Evolutionary conservation across 305 asterid species (phyloP).

Genomic region (Fraxinus xanthoxyloides): DNA sequence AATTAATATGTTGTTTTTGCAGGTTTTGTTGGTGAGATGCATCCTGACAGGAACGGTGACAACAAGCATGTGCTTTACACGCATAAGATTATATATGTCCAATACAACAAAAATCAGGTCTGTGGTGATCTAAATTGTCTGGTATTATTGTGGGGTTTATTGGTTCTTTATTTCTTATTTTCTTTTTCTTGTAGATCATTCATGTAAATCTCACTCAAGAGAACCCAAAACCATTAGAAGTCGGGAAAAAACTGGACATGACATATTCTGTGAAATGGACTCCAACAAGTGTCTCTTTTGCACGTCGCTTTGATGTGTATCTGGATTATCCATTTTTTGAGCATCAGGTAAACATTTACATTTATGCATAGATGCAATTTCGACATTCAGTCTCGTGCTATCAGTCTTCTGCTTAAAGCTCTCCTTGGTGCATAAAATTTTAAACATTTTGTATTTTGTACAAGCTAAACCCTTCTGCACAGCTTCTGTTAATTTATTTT

Average conservation of each 20-base stretch:
- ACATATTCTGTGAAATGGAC: slow-evolving; percentile 66
- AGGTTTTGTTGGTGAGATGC: slow-evolving; percentile 62
- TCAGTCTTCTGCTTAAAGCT: not conserved
- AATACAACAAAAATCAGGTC: slow-evolving; percentile 62
- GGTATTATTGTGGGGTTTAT: not conserved
- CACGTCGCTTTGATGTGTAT: slow-evolving; percentile 64
- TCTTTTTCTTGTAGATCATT: slow-evolving; percentile 42
- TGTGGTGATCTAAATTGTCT: slow-evolving; percentile 17
- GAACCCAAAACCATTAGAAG: slow-evolving; percentile 50
- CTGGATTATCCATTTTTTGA: slow-evolving; percentile 70
- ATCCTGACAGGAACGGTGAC: slow-evolving; percentile 45
- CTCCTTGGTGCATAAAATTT: not conserved
- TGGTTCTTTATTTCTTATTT: not conserved
- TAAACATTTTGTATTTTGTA: not conserved
- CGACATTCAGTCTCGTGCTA: not conserved
- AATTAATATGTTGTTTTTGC: slow-evolving; percentile 2
- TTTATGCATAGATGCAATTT: not conserved
- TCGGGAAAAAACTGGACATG: slow-evolving; percentile 46
- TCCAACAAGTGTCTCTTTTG: slow-evolving; percentile 50
- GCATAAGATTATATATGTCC: slow-evolving; percentile 46
- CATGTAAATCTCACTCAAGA: slow-evolving; percentile 63
- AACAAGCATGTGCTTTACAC: slow-evolving; percentile 57
- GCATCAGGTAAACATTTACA: slow-evolving; percentile 50
- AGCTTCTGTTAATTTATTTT: not conserved
- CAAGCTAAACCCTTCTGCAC: not conserved